Conservation (phyloP, 2,329 filamentous ascomycete species). For the Tolypocladium pustulatum region DNA sequence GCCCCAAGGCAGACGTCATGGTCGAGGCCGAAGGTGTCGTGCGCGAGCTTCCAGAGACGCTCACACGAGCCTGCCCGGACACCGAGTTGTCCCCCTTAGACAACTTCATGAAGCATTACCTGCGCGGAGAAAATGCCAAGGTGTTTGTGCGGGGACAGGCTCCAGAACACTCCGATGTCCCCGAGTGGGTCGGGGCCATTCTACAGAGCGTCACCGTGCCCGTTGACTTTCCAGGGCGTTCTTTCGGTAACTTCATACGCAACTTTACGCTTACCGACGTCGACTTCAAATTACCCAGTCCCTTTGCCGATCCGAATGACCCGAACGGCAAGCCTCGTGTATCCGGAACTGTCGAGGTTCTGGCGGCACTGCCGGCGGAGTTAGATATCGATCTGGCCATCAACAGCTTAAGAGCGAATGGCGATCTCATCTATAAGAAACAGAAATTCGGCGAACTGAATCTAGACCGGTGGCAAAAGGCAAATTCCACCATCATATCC, state of each 20-base stretch:
- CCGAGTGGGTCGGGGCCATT: conserved; percentile 72
- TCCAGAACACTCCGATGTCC: conserved; percentile 54
- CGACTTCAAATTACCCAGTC: conserved; percentile 75
- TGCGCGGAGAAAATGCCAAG: conserved; percentile 67
- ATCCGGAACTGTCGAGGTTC: conserved; percentile 71
- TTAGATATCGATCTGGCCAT: conserved; percentile 81
- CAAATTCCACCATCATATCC: conserved; percentile 65
- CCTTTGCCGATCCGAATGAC: conserved; percentile 63
- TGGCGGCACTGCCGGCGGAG: conserved; percentile 70
- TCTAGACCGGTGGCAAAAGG: conserved; percentile 70
- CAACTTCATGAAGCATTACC: conserved; percentile 66
- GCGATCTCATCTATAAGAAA: conserved; percentile 70
- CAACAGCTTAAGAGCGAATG: conserved; percentile 61
- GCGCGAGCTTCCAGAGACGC: conserved; percentile 58
- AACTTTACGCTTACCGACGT: conserved; percentile 82
- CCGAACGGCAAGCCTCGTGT: conserved; percentile 67
- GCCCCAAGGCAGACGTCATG: conserved; percentile 55
- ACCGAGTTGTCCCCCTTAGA: conserved; percentile 77
- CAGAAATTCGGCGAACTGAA: conserved; percentile 74
- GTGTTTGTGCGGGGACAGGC: conserved; percentile 76
- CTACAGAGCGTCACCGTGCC: conserved; percentile 75
- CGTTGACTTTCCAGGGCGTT: conserved; percentile 71
- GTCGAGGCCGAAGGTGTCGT: conserved; percentile 65
- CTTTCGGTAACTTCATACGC: conserved; percentile 72
- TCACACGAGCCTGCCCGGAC: conserved; percentile 66